phyloP scores from a whole-genome alignment of 495 filamentous ascomycete species.

The Daldinia grandis region DNA sequence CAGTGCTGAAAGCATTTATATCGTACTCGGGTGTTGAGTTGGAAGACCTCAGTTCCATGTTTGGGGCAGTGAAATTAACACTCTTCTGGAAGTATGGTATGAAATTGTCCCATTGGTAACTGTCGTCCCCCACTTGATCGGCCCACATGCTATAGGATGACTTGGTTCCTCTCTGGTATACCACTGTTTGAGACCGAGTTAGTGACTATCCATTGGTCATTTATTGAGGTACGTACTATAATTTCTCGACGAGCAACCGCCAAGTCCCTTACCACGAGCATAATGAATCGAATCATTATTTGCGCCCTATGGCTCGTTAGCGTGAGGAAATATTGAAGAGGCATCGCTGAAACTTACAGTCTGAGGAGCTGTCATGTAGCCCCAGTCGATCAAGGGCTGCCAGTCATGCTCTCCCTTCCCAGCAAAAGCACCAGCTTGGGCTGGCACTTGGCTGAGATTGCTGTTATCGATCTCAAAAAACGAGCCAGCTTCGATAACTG shows the following conservation, averaged over 20 bases:
- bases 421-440: neutral
- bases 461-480: slow-evolving; percentile 60
- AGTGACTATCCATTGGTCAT: neutral
- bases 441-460: slow-evolving; percentile 55
- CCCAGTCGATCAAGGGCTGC: slow-evolving; percentile 60
- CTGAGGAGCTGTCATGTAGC: slow-evolving; percentile 46
- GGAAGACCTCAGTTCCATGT: slow-evolving; percentile 24
- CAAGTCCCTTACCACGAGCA: slow-evolving; percentile 54
- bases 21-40: slow-evolving; percentile 43
- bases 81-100: slow-evolving; percentile 65
- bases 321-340: neutral
- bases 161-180: slow-evolving; percentile 46
- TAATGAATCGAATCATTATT: slow-evolving; percentile 46
- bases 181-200: neutral
- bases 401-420: slow-evolving; percentile 23
- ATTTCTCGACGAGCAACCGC: slow-evolving; percentile 48
- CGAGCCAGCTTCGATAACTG: slow-evolving; percentile 65
- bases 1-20: slow-evolving; percentile 15
- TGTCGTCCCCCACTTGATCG: slow-evolving; percentile 61
- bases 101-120: slow-evolving; percentile 61
- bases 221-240: neutral
- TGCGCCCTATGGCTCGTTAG: slow-evolving; percentile 17
- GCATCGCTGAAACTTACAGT: neutral
- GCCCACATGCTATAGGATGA: slow-evolving; percentile 57
- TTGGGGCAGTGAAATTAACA: slow-evolving; percentile 61